Base-by-base conservation (phyloP, 1,284 basidiomycete species). In the Sporisorium graminicola region DNA sequence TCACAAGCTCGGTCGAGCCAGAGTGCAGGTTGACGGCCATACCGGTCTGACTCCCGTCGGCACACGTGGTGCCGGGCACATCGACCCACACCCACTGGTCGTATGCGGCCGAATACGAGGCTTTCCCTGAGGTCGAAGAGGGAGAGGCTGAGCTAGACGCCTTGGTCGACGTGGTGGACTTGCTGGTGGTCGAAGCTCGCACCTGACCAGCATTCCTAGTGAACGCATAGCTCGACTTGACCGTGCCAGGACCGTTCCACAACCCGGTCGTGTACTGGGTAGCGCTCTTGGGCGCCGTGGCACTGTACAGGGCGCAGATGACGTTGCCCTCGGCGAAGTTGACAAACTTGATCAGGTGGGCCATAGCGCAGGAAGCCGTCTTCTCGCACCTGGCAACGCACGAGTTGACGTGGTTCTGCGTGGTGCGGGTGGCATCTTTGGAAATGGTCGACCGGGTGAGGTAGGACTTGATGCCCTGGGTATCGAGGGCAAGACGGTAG, bases 1-100 rank as follows among this genome's bases (percentile, higher is more conserved):
- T 65, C 27, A 74, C 46, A 13, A 74, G 57, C 4, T 74, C 71
- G 20, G 56, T 51, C 9, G 65, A 54, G 33, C 42, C 35, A 9
- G 61, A 16, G 27, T 65, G 61, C 24, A 69, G 61, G 54, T 65
- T 65, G 61, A 74, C 24, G 2, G 66, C 65, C 13, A 69, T 44
- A 0, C 71, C 71, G n/a, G 71, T 74, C 7, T 47, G 49, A 0
- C 47, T 49, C 22, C 71, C 71, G 18, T 74, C 61, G 31, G 61
- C 33, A n/a, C 71, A 74, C 18, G 29, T 33, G 29, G 71, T 70
- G 27, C 66, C 71, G 26, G 71, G 65, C 0, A 69, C 65, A 26
- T 68, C 65, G 24, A 69, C 18, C 57, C 61, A 70, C 18, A 53
- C 27, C 71, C 71, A 74, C 20, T 46, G 44, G 37, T 64, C 42